Base-by-base conservation (phyloP, 352 stramenopile genomes). In the Phytophthora macrochlamydospora region DNA sequence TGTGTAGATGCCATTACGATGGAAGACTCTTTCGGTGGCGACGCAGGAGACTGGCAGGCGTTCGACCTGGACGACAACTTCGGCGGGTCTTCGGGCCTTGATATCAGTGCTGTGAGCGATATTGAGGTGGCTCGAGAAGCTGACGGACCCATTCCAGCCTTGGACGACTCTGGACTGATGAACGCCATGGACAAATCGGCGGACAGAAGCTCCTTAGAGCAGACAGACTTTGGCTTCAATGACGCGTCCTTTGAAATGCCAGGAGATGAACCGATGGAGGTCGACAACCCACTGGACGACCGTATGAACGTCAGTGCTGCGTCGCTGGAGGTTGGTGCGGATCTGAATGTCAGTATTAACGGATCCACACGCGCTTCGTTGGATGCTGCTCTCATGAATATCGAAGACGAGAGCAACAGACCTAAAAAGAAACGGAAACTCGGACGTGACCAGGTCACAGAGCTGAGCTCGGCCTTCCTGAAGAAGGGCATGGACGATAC, bases 381-480 rank as follows among this genome's bases (percentile, higher is more conserved):
- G 51, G 85, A 93, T 49, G 70, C 73, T 9, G 83, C 79, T 4
- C 63, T 93, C 42, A 70, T 57, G 0, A 80, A 79, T 56, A 71
- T 76, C 7, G 75, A 88, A 37, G 73, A 83, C 35, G 69, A 78
- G 46, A 54, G 65, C 3, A 63, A 59, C 0, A 75, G 78, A 31
- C 84, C 83, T 29, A 89, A 83, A 57, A 95, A 94, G 72, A 94
- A 94, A 67, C 85, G 89, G 13, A 91, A 90, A 51, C 89, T 96
- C 38, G 78, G 70, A 38, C 89, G 85, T 24, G 89, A 96, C 60
- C 92, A 70, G 13, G 79, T 91, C 18, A 96, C 84, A 5, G 84
- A 96, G 56, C 62, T 96, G 13, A 92, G 75, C 32, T 92, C 87
- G n/a, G 59, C 79, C 2, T 73, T 85, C 40, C 65, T 95, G 58